Percentiles rank a stretch among this genome's conserved stretches.
phyloP scores from a whole-genome alignment of 2,329 filamentous ascomycete species.

The Hypoxylon sp. region DNA sequence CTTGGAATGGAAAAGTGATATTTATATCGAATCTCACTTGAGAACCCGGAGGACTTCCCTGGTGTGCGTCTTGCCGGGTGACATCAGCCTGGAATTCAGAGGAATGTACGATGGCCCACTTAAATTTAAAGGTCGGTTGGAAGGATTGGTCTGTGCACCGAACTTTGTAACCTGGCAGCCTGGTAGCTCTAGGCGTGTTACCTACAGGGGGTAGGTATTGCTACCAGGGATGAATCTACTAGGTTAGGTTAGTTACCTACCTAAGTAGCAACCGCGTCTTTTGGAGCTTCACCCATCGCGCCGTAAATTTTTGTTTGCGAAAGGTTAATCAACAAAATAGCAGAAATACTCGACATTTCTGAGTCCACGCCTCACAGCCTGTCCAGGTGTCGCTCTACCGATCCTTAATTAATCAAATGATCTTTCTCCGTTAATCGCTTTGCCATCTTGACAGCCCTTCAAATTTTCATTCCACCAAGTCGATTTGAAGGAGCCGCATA shows the following conservation, averaged over 20 bases:
- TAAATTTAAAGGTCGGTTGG: background rate
- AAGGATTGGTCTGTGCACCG: background rate
- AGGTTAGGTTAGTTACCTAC: no score
- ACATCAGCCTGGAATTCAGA: background rate
- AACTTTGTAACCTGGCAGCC: background rate
- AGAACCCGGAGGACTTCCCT: slow-evolving; percentile 41
- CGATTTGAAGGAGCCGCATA: slow-evolving; percentile 28
- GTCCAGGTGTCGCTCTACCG: background rate
- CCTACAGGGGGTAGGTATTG: background rate
- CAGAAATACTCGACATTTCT: slow-evolving; percentile 6
- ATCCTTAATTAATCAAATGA: background rate
- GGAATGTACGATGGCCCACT: background rate
- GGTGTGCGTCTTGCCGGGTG: slow-evolving; percentile 6
- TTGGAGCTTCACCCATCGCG: slow-evolving; percentile 35
- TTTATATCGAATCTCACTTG: slow-evolving; percentile 35
- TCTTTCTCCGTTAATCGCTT: slow-evolving; percentile 10
- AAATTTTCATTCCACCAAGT: slow-evolving; percentile 7
- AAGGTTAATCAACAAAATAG: background rate
- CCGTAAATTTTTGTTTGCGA: slow-evolving; percentile 33
- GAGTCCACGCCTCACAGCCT: background rate
- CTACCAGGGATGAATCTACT: no score
- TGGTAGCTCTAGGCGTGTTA: background rate
- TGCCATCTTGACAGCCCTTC: slow-evolving; percentile 13
- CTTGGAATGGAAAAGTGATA: slow-evolving; percentile 21
- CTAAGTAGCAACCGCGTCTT: slow-evolving; percentile 34